Evolutionary conservation across 768 basidiomycete genomes (phyloP), one percentile per base, ranked within the genome.

Genomic region (Sarcodon aspratus): DNA sequence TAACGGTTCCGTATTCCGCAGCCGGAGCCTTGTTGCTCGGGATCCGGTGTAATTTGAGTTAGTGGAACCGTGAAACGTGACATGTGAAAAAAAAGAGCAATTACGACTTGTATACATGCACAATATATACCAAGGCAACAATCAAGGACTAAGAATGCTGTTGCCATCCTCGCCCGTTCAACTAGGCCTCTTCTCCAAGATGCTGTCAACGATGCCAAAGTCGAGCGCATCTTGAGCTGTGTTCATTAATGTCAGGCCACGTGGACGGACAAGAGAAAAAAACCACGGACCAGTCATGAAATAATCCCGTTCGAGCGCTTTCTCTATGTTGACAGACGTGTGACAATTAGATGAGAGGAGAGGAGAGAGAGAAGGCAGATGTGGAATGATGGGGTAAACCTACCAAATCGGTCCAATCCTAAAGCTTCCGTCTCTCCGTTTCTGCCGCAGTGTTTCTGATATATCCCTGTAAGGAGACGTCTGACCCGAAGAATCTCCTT

Each of bases 401-500:
- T 60, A 91, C 90, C 83, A 62, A 95, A 96, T 15, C 92, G 80
- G 59, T 73, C 69, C 56, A 87, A 57, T 18, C 84, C 87, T 45
- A 71, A 74, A 47, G 71, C 76, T 48, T 75, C 68, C 49, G 62
- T 71, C 68, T 96, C 92, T 32, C 72, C 79, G 44, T 71, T 68
- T 55, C 71, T 76, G 13, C 66, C 73, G 65, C 94, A 96, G 61
- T 97, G 94, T 54, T 73, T 73, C 61, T 88, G 87, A 70, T 96
- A 96, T 60, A 96, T 92, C 46, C 76, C 73, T 15, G 94, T 96
- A 47, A 97, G 70, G 4, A 83, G 64, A 52, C 86, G 78, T 40
- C 94, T 76, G 53, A 94, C 83, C 37, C 93, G 82, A 27, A 98
- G 74, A 58, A 98, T 98, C 67, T 97, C 93, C 63, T 86, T 88